phyloP scores from a whole-genome alignment of 2,329 filamentous ascomycete species.

The Chaetothyriales sp. region DNA sequence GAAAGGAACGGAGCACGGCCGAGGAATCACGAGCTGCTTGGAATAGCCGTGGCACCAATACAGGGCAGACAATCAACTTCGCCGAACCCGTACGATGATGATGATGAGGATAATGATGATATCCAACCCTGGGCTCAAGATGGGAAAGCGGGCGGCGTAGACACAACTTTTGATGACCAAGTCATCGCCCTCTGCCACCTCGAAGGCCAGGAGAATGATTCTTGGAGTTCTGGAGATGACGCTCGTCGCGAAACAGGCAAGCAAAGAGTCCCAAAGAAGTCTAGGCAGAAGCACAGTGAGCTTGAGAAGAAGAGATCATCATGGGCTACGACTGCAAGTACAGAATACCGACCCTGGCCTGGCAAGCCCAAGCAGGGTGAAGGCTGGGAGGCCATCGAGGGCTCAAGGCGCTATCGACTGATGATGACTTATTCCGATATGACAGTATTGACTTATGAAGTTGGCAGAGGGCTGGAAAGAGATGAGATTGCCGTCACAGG shows the following conservation, averaged over 20 bases:
- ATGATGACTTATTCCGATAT: conserved; percentile 43
- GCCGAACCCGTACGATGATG: neutral
- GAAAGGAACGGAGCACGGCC: conserved; percentile 32
- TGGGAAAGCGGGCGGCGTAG: conserved; percentile 10
- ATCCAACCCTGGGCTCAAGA: conserved; percentile 9
- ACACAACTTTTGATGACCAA: conserved; percentile 12
- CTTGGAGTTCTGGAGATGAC: neutral
- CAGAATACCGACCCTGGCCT: conserved; percentile 8
- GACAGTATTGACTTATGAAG: conserved; percentile 44
- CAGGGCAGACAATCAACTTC: conserved; percentile 27
- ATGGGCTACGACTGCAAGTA: neutral
- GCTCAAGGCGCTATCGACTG: conserved; percentile 34
- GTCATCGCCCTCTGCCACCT: conserved; percentile 4
- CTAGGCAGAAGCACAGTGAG: neutral
- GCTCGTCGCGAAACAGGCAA: neutral
- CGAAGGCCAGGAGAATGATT: neutral
- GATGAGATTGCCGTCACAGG: conserved; percentile 6
- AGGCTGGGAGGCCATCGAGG: conserved; percentile 26
- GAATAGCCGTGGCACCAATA: conserved; percentile 42
- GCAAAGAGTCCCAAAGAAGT: conserved; percentile 4
- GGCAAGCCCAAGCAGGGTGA: conserved; percentile 10
- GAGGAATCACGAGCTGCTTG: conserved; percentile 31
- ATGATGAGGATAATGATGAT: neutral
- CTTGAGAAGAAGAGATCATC: neutral
- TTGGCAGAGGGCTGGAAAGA: conserved; percentile 22